A percentile compares a stretch with the other conserved stretches of the same genome.
phyloP scores from a whole-genome alignment of 2,329 filamentous ascomycete genomes.

The Penicillium nordicum region DNA sequence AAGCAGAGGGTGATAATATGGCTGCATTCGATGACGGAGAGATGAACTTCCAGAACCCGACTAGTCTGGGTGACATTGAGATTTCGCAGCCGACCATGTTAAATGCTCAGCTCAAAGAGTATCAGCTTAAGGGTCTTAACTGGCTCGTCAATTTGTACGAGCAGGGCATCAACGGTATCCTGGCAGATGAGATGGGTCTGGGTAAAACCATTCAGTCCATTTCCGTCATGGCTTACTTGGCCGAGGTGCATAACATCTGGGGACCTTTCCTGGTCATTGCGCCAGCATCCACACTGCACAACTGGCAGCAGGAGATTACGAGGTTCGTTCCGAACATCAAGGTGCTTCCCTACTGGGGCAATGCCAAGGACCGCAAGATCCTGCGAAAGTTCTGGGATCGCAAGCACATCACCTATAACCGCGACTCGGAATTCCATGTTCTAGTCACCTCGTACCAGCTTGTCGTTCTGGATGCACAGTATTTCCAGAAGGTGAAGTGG shows the following conservation, averaged over 20 bases:
- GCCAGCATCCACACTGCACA: slow-evolving; percentile 92
- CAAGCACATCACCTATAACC: slow-evolving; percentile 92
- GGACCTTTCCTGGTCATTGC: slow-evolving; percentile 96
- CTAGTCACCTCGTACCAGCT: slow-evolving; percentile 96
- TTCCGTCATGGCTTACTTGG: slow-evolving; percentile 97
- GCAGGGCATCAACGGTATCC: slow-evolving; percentile 98
- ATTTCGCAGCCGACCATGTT: slow-evolving; percentile 93
- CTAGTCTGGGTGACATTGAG: slow-evolving; percentile 87
- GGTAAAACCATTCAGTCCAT: slow-evolving; percentile 99
- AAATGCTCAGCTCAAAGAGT: slow-evolving; percentile 92
- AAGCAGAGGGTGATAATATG: slow-evolving; percentile 54
- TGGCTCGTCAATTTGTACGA: slow-evolving; percentile 99
- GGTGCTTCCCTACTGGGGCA: slow-evolving; percentile 96
- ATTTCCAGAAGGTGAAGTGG: slow-evolving; percentile 99
- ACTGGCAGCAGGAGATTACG: slow-evolving; percentile 98
- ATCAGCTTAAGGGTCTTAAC: slow-evolving; percentile 97
- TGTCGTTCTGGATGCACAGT: slow-evolving; percentile 90
- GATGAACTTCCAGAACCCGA: slow-evolving; percentile 99
- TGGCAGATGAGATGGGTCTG: slow-evolving; percentile 99
- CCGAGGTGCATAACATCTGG: slow-evolving; percentile 97
- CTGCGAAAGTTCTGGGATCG: slow-evolving; percentile 98
- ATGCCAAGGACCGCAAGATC: slow-evolving; percentile 88
- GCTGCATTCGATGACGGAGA: slow-evolving; percentile 87
- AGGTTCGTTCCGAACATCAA: slow-evolving; percentile 94
- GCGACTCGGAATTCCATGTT: slow-evolving; percentile 91